phyloP scores from a whole-genome alignment of 2,329 filamentous ascomycete genomes.

The Aspergillus eucalypticola region DNA sequence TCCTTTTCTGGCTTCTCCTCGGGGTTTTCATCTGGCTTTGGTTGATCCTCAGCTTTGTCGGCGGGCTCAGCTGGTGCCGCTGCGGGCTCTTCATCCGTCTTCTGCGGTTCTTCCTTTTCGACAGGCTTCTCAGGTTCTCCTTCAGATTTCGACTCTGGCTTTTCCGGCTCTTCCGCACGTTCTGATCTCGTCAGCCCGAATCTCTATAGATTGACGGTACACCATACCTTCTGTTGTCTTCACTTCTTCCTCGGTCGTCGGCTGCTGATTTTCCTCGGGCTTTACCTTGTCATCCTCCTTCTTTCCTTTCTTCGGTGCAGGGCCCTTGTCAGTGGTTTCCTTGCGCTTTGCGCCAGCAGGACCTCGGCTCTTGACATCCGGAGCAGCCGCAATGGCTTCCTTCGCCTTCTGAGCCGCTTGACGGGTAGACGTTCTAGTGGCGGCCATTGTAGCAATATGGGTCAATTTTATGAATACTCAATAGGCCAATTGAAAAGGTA shows the following conservation, averaged over 20 bases:
- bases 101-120: constrained; percentile 19
- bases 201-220: too few species aligned
- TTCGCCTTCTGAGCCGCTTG: constrained; percentile 48
- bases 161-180: background rate
- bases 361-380: constrained; percentile 30
- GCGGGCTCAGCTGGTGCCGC: constrained; percentile 1
- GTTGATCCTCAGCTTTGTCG: background rate
- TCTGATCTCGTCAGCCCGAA: background rate
- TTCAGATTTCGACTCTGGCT: constrained; percentile 5
- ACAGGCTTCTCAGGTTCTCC: constrained; percentile 9
- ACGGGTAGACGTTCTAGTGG: constrained; percentile 43
- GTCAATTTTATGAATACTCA: background rate
- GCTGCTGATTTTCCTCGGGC: constrained; percentile 5
- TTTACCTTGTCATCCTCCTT: constrained; percentile 26
- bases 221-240: constrained; percentile 13
- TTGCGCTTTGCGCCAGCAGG: constrained; percentile 44
- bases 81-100: constrained; percentile 15
- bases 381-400: constrained; percentile 39
- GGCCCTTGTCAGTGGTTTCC: constrained; percentile 27
- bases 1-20: constrained; percentile 5
- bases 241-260: constrained; percentile 16
- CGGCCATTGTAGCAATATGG: constrained; percentile 26
- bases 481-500: background rate
- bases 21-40: background rate
- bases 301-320: constrained; percentile 43